These are phyloP conservation scores for Lactarius psammicola DNA, from an alignment of 768 basidiomycete genomes.

Conservation along the genomic window DNA sequence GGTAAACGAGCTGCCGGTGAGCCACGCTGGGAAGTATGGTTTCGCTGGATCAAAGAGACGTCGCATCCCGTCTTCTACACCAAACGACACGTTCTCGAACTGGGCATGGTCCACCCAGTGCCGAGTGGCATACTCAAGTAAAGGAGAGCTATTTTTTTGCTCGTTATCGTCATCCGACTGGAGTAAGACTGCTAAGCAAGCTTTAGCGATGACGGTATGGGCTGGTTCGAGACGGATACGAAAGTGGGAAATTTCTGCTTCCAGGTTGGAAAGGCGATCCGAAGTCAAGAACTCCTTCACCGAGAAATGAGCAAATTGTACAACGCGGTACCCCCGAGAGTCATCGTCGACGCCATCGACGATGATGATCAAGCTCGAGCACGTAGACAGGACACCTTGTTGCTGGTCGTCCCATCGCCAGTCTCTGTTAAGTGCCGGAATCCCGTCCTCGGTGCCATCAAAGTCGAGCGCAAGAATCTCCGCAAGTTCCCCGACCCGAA, in stretches of 20 bases:
- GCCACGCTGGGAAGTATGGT: background rate
- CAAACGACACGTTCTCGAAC: background rate
- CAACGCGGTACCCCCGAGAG: background rate
- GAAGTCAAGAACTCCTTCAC: conserved; percentile 7
- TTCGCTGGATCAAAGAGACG: background rate
- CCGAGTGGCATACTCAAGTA: background rate
- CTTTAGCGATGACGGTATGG: background rate
- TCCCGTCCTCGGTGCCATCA: background rate
- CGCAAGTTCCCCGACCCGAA: background rate
- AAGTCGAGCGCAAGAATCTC: background rate
- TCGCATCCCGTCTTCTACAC: background rate
- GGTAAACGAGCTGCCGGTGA: background rate
- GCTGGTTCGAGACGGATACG: background rate
- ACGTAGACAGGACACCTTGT: background rate
- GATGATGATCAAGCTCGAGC: background rate
- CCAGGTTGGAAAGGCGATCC: background rate
- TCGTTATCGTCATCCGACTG: background rate
- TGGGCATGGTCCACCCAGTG: background rate
- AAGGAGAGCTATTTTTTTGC: background rate
- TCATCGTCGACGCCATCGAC: background rate
- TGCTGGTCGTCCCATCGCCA: background rate
- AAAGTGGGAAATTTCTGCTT: background rate
- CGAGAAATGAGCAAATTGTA: conserved; percentile 3
- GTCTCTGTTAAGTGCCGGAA: background rate
- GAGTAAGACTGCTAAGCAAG: background rate